Percentiles rank a stretch among this genome's conserved stretches.
phyloP scores from a whole-genome alignment of 1,139 yeast species.

The Eremothecium cymbalariae region DNA sequence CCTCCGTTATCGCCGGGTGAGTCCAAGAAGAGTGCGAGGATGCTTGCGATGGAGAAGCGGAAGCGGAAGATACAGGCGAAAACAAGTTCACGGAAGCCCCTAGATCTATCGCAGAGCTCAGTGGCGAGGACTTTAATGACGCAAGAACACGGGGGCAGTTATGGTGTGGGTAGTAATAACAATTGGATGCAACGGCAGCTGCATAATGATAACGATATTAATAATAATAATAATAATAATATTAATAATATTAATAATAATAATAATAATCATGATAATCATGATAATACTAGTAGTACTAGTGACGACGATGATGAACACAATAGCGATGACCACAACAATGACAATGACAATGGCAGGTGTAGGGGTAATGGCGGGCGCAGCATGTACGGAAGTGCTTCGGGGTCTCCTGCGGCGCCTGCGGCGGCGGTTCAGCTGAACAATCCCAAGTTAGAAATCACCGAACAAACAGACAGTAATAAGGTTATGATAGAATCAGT shows the following conservation, averaged over 20 bases:
- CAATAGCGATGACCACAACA: conserved; percentile 8
- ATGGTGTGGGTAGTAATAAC: background rate
- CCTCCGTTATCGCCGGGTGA: conserved; percentile 14
- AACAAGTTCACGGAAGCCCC: conserved; percentile 47
- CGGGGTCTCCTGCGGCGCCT: conserved; percentile 9
- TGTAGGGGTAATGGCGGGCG: too few relatives aligned
- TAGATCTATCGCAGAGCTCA: conserved; percentile 73
- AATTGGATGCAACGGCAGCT: conserved; percentile 9
- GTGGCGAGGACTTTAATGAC: conserved; percentile 49
- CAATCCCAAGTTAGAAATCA: conserved; percentile 45
- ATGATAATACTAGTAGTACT: conserved; percentile 3
- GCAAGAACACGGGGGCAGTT: conserved; percentile 6
- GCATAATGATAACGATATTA: background rate
- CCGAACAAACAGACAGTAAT: conserved; percentile 73
- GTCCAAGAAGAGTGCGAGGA: conserved; percentile 57
- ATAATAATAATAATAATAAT: conserved; percentile 1
- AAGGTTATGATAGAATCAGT: conserved; percentile 80
- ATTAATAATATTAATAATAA: background rate
- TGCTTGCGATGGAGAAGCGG: conserved; percentile 89
- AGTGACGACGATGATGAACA: background rate
- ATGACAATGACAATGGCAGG: conserved; percentile 6
- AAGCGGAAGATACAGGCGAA: conserved; percentile 79
- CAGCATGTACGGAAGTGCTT: conserved; percentile 3
- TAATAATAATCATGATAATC: conserved; percentile 7
- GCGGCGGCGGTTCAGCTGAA: conserved; percentile 20